These are phyloP conservation scores for Exophiala sp. DNA, from an alignment of 2,329 filamentous ascomycete genomes.

Conservation along the genomic window DNA sequence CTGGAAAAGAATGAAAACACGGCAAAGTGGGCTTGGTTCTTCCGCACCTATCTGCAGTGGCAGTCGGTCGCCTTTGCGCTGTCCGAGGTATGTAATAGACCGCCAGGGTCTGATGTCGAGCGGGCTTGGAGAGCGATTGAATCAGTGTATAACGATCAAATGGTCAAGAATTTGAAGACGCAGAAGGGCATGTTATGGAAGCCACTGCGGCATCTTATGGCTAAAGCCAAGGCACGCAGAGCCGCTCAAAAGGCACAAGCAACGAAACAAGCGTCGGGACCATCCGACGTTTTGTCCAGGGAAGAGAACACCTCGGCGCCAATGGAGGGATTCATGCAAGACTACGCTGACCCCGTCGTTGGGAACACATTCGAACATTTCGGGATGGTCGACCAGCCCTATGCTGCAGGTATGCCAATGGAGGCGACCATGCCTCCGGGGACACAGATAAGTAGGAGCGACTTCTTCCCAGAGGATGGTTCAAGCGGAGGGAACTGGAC, in stretches of 20 bases:
- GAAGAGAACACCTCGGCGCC: constrained; percentile 9
- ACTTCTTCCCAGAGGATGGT: neutral
- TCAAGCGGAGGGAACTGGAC: constrained; percentile 5
- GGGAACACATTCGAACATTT: constrained; percentile 16
- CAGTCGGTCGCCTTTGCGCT: constrained; percentile 61
- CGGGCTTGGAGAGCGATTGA: constrained; percentile 60
- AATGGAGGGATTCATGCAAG: constrained; percentile 14
- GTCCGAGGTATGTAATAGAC: constrained; percentile 57
- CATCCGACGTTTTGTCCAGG: constrained; percentile 8
- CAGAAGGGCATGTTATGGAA: constrained; percentile 61
- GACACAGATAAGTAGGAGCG: neutral
- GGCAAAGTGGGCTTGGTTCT: constrained; percentile 63
- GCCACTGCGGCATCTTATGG: constrained; percentile 59
- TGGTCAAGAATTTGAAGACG: constrained; percentile 32
- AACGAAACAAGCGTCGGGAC: constrained; percentile 7
- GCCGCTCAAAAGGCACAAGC: constrained; percentile 43
- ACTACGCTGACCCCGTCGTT: constrained; percentile 12
- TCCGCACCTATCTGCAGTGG: constrained; percentile 64
- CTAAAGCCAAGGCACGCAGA: constrained; percentile 54
- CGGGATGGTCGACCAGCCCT: constrained; percentile 12
- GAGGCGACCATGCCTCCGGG: neutral
- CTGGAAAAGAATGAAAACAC: constrained; percentile 62
- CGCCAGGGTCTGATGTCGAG: constrained; percentile 56
- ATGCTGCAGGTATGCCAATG: neutral
- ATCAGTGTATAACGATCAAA: constrained; percentile 39